Conservation (phyloP, 257 asterid species). For the Gardenia jasminoides region DNA sequence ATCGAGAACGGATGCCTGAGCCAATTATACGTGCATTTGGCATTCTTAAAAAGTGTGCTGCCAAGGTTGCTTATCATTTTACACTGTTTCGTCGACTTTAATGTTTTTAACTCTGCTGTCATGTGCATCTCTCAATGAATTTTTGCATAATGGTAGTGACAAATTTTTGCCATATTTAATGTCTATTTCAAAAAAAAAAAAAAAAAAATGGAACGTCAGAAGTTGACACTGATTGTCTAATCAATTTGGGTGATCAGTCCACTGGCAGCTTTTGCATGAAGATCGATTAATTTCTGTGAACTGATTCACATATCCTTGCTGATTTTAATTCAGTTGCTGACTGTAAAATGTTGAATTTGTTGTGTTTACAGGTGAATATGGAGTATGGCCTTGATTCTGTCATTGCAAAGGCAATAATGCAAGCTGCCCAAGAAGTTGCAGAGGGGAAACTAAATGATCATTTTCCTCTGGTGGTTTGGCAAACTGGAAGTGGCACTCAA, state of each 20-base stretch:
- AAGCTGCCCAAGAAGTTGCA: slow-evolving; percentile 98
- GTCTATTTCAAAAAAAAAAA: background rate
- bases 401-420: slow-evolving; percentile 91
- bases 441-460: slow-evolving; percentile 92
- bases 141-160: too few species aligned
- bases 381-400: slow-evolving; percentile 94
- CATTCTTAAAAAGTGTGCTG: slow-evolving; percentile 91
- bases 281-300: background rate
- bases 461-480: slow-evolving; percentile 98
- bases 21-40: slow-evolving; percentile 92
- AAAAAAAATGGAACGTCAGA: background rate
- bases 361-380: slow-evolving; percentile 66
- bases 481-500: slow-evolving; percentile 99
- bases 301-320: background rate
- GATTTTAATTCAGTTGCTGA: background rate
- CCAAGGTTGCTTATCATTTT: slow-evolving; percentile 56
- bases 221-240: background rate
- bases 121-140: background rate
- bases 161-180: background rate
- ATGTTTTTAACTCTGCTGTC: background rate
- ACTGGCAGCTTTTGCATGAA: background rate
- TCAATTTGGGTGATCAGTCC: background rate
- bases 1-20: slow-evolving; percentile 97
- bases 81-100: background rate
- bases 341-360: background rate